A percentile compares a stretch with the other conserved stretches of the same genome.
Conservation (phyloP, 2,329 filamentous ascomycete species). For the Calonectria henricotiae region DNA sequence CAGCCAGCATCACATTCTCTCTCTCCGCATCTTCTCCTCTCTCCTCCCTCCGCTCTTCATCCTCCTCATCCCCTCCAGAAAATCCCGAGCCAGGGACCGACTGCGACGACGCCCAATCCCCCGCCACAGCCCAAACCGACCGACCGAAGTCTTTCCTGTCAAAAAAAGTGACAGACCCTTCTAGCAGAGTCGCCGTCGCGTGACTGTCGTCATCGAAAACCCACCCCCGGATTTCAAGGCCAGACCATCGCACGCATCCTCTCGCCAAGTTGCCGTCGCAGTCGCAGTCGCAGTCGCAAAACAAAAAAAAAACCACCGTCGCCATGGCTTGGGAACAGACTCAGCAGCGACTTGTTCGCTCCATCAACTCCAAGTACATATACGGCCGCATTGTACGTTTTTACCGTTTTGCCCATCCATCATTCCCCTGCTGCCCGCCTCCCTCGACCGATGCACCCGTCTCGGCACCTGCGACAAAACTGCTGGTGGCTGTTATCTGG, state of each 20-base stretch:
- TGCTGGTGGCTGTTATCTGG: constrained; percentile 23
- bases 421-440: neutral
- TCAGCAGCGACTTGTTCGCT: constrained; percentile 74
- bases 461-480: constrained; percentile 6
- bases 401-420: neutral
- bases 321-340: constrained; percentile 74
- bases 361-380: constrained; percentile 78
- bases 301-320: constrained; percentile 59
- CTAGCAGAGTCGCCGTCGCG: constrained; percentile 15
- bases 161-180: constrained; percentile 7
- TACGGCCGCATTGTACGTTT: constrained; percentile 80
- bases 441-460: constrained; percentile 22
- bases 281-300: neutral
- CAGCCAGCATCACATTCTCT: constrained; percentile 18
- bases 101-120: neutral
- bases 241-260: neutral
- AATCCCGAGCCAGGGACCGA: neutral
- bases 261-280: neutral
- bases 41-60: neutral
- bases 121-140: constrained; percentile 17
- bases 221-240: constrained; percentile 18
- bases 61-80: neutral
- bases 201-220: constrained; percentile 37
- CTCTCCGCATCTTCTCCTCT: constrained; percentile 12
- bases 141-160: neutral